Evolutionary conservation across 495 filamentous ascomycete genomes (phyloP).

Genomic region (Daldinia vernicosa): DNA sequence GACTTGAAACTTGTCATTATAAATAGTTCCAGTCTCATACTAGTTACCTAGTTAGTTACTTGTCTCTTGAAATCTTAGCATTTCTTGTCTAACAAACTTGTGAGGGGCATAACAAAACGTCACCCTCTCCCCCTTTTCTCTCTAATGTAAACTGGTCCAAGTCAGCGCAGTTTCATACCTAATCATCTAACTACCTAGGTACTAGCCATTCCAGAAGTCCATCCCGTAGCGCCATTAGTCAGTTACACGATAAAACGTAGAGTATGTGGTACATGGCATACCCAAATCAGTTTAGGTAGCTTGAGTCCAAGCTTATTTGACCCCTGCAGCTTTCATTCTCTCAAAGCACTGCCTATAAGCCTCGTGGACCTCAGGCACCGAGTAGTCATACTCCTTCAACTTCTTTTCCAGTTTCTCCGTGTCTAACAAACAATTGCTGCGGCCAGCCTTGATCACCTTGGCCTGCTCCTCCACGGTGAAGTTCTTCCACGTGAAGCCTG

Average conservation of each 20-base stretch:
- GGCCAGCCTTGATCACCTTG: conserved; percentile 71
- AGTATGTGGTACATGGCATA: conserved; percentile 2
- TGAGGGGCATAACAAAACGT: background rate
- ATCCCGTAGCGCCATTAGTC: background rate
- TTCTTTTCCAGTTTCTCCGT: conserved; percentile 67
- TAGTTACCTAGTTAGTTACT: no score
- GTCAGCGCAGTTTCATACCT: background rate
- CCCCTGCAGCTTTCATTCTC: conserved; percentile 67
- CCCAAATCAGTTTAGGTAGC: conserved; percentile 11
- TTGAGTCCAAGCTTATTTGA: conserved; percentile 48
- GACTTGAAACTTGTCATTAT: no score
- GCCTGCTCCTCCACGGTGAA: conserved; percentile 71
- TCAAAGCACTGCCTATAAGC: conserved; percentile 70
- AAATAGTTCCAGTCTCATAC: no score
- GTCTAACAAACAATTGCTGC: conserved; percentile 71
- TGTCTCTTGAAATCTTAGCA: no score
- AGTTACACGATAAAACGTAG: background rate
- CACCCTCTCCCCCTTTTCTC: background rate
- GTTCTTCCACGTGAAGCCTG: conserved; percentile 71
- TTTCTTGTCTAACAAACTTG: no score
- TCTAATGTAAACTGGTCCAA: background rate
- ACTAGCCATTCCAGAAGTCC: background rate
- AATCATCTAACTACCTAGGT: background rate
- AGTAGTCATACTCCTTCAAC: conserved; percentile 66
- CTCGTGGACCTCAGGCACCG: conserved; percentile 69